Evolutionary conservation across 306 rosid genomes (phyloP).

Genomic region (Vigna unguiculata): DNA sequence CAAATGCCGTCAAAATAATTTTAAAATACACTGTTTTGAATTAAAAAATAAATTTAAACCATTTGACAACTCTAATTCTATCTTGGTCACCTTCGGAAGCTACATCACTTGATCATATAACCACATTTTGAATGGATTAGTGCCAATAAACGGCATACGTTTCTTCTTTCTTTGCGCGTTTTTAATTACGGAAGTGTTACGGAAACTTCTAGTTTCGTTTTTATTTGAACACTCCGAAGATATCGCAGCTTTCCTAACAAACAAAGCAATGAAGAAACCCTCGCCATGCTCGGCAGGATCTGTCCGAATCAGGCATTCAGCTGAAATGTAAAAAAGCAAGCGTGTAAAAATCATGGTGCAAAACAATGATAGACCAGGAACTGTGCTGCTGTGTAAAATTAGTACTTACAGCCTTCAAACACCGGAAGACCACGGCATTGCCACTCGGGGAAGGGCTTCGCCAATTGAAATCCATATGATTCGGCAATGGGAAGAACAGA

Average conservation of each 20-base stretch:
- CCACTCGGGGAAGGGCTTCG: conserved; percentile 70
- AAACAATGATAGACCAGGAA: background rate
- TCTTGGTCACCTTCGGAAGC: background rate
- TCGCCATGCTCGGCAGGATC: conserved; percentile 78
- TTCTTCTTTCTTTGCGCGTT: conserved; percentile 34
- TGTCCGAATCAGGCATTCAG: conserved; percentile 64
- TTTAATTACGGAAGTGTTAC: background rate
- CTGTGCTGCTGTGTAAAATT: background rate
- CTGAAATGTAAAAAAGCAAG: conserved; percentile 48
- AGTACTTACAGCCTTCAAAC: conserved; percentile 69
- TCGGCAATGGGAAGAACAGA: conserved; percentile 75
- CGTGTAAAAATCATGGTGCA: background rate
- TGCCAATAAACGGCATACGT: conserved; percentile 18
- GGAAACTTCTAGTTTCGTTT: background rate
- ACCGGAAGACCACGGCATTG: conserved; percentile 71
- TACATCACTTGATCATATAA: background rate
- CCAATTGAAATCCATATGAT: conserved; percentile 66
- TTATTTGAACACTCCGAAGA: background rate
- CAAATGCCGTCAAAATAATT: background rate
- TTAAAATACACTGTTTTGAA: background rate
- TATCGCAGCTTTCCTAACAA: conserved; percentile 44
- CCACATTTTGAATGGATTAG: conserved; percentile 53
- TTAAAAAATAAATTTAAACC: background rate
- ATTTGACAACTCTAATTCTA: background rate
- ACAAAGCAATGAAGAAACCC: conserved; percentile 89